A percentile compares a stretch with the other conserved stretches of the same genome.
phyloP scores from a whole-genome alignment of 225 moss, liverwort and hornwort species.

The Climacium dendroides region DNA sequence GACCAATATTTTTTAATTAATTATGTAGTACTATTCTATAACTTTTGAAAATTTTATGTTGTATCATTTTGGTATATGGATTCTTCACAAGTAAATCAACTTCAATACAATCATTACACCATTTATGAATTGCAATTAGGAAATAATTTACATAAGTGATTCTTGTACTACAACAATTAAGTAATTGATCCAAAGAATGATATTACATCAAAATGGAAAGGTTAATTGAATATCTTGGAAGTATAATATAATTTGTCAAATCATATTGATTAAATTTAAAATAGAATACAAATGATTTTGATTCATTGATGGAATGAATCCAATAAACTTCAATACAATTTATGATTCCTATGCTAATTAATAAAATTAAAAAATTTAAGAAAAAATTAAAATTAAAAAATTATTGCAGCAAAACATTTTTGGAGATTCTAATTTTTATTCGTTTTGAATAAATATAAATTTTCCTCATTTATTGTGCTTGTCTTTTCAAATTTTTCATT shows the following conservation, averaged over 20 bases:
- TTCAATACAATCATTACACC: not conserved
- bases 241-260: not conserved
- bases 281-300: not conserved
- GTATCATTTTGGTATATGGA: no score
- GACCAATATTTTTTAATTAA: not conserved
- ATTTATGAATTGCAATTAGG: not conserved
- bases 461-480: not conserved
- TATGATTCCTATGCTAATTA: not conserved
- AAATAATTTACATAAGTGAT: not conserved
- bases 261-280: not conserved
- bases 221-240: not conserved
- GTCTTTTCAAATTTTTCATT: not conserved
- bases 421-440: not conserved
- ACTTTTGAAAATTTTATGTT: not conserved
- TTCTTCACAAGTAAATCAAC: not conserved
- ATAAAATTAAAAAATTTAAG: not conserved
- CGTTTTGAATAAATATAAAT: not conserved
- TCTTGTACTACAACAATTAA: not conserved
- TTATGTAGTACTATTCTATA: not conserved
- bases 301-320: slow-evolving; percentile 23
- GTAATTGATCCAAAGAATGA: not conserved
- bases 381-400: not conserved
- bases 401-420: fast-evolving
- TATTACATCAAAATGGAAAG: not conserved
- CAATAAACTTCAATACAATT: not conserved